Base-by-base conservation (phyloP, 2,329 filamentous ascomycete genomes). In the Penicillium sp. region DNA sequence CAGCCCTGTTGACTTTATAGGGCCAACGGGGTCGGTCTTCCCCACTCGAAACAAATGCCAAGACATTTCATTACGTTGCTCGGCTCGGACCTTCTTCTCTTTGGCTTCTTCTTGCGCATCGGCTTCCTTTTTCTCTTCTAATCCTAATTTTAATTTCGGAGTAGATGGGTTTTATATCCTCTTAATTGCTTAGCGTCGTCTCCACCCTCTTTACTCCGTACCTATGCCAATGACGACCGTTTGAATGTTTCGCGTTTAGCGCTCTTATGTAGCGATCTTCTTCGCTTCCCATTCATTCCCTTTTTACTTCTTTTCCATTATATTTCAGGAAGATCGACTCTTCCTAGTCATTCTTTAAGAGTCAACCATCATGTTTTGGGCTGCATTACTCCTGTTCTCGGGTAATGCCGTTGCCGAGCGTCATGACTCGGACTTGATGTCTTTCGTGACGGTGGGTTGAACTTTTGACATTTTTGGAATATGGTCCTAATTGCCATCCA, bases 381-480 rank as follows among this genome's bases (percentile, higher is more conserved):
- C 53, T 42, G 60, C 66, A 29, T 62, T 68, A 39, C 62, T 69
- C 45, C 60, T 66, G 16, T 59, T 61, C 29, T 57, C 69, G 39
- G 60, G 59, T 43, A 61, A 55, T 52, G 62, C 55, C 14, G 53
- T 62, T 47, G 69, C 66, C 11, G 56, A 66, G 24, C 55, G 61
- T 22, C 63, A 69, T 50, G 65, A 72, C 62, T 53, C 57, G 8
- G 71, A 73, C 51, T 59, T 73, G 43, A 67, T 71, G 64, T 71
- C 69, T 48, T 73, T 72, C 56, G 62, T 72, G 42, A 72, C 71
- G 32, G 70, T 73, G 55, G 37, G 66, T 63, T 35, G 26, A 51
- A 22, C 24, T 13, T 13, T 40, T 31, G 37, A 38, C 5, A 26
- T 18, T 34, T 22, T 16, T 20, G 16, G 43, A 34, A 10, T 32